A percentile compares a stretch with the other conserved stretches of the same genome.
Conservation (phyloP, 2,329 filamentous ascomycete species). For the Lachnellula cervina region DNA sequence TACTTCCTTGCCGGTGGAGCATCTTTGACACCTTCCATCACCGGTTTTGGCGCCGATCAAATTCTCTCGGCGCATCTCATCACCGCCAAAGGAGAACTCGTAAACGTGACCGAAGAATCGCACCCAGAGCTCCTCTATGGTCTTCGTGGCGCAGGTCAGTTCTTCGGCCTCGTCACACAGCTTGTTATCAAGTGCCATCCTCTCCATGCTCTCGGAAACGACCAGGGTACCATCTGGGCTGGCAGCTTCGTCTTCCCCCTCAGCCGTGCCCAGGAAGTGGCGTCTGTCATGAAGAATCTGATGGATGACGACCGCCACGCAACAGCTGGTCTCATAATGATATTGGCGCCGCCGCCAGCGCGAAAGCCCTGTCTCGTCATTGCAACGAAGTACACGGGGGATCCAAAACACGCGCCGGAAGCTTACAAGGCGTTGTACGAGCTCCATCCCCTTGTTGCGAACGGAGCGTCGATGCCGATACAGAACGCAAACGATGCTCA, state of each 20-base stretch:
- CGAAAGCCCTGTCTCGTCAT: slow-evolving; percentile 4
- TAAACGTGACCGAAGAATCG: slow-evolving; percentile 18
- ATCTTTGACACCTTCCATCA: slow-evolving; percentile 3
- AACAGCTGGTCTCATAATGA: slow-evolving; percentile 7
- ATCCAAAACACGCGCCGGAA: not conserved
- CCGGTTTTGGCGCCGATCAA: slow-evolving; percentile 25
- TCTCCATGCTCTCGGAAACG: slow-evolving; percentile 9
- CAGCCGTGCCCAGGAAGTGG: slow-evolving; percentile 25
- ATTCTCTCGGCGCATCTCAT: slow-evolving; percentile 27
- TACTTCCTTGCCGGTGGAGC: slow-evolving; percentile 17
- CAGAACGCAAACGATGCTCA: slow-evolving; percentile 3
- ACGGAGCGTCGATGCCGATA: not conserved
- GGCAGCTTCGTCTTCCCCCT: slow-evolving; percentile 30
- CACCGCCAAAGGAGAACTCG: slow-evolving; percentile 23
- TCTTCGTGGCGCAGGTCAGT: slow-evolving; percentile 29
- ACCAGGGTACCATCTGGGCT: slow-evolving; percentile 23
- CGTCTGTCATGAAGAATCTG: slow-evolving; percentile 17
- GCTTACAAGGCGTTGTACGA: slow-evolving; percentile 1
- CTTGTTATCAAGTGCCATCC: slow-evolving; percentile 25
- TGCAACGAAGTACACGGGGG: slow-evolving; percentile 1
- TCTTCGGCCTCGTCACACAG: slow-evolving; percentile 30
- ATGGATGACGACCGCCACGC: slow-evolving; percentile 1
- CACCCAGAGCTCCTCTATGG: slow-evolving; percentile 27
- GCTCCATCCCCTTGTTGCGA: not conserved
- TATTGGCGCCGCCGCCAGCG: slow-evolving; percentile 5